These are phyloP conservation scores for Saccharomycopsis hybrid DNA, from an alignment of 1,139 yeast genomes.

Conservation along the genomic window DNA sequence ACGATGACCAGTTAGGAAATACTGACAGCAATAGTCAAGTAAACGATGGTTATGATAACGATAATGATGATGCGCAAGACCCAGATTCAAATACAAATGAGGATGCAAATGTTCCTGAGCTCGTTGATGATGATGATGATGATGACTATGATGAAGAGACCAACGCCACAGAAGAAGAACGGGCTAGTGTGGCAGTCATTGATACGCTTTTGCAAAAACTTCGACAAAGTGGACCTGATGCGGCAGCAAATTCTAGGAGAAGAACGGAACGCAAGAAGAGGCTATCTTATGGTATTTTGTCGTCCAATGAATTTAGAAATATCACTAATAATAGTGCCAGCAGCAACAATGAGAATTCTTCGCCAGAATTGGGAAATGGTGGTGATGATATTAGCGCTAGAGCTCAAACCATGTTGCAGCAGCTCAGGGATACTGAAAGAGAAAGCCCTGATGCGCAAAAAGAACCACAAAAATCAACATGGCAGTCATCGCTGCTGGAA, in stretches of 20 bases:
- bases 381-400: conserved; percentile 46
- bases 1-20: not conserved
- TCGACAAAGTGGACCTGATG: conserved; percentile 18
- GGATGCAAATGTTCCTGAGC: conserved; percentile 12
- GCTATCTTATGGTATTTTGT: conserved; percentile 5
- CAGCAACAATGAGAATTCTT: not conserved
- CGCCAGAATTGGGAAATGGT: not conserved
- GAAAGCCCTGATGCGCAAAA: not conserved
- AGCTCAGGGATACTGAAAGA: conserved; percentile 39
- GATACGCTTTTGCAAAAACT: conserved; percentile 20
- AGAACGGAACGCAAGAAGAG: conserved; percentile 8
- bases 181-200: conserved; percentile 15
- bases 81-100: not conserved
- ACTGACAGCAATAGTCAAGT: not conserved
- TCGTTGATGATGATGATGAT: conserved; percentile 19
- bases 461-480: not conserved
- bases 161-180: conserved; percentile 11
- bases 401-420: conserved; percentile 54
- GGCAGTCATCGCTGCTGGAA: no score
- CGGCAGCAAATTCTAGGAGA: conserved; percentile 1
- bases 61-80: not conserved
- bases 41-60: not conserved
- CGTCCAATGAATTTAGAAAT: not conserved
- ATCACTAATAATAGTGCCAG: not conserved
- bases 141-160: conserved; percentile 19